These are phyloP conservation scores for Beta vulgaris DNA, from an alignment of 148 eudicot genomes.

Conservation along the genomic window DNA sequence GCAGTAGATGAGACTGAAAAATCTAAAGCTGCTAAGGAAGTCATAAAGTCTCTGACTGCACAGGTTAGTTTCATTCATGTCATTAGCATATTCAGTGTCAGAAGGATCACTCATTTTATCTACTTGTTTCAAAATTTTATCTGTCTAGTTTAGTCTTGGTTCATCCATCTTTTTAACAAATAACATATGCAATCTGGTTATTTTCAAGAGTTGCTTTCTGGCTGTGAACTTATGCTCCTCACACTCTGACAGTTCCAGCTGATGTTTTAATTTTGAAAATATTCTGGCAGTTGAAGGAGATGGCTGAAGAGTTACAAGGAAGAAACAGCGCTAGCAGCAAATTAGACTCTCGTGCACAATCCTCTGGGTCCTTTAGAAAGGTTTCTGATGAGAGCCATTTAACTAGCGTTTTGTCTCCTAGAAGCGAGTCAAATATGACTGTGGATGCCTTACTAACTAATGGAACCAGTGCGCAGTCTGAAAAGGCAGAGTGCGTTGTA, in stretches of 20 bases:
- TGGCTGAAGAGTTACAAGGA: conserved; percentile 47
- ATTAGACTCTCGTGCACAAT: conserved; percentile 31
- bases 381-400: conserved; percentile 33
- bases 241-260: not conserved
- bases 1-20: conserved; percentile 81
- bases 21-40: conserved; percentile 84
- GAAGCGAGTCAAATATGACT: conserved; percentile 41
- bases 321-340: conserved; percentile 36
- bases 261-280: conserved; percentile 9
- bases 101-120: not conserved
- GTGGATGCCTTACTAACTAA: conserved; percentile 37
- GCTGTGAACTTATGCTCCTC: not conserved
- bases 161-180: not conserved
- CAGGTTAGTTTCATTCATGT: conserved; percentile 53
- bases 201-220: not conserved
- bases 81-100: not conserved
- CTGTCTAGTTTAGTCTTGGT: not conserved
- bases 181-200: not conserved
- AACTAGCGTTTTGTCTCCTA: conserved; percentile 45
- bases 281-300: conserved; percentile 67
- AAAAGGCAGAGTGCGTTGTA: conserved; percentile 62
- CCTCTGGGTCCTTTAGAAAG: conserved; percentile 25
- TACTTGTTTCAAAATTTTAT: no score
- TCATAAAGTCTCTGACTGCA: conserved; percentile 68
- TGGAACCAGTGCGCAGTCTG: conserved; percentile 49